These are phyloP conservation scores for Hymenoscyphus scutula DNA, from an alignment of 2,329 filamentous ascomycete genomes.

Conservation along the genomic window DNA sequence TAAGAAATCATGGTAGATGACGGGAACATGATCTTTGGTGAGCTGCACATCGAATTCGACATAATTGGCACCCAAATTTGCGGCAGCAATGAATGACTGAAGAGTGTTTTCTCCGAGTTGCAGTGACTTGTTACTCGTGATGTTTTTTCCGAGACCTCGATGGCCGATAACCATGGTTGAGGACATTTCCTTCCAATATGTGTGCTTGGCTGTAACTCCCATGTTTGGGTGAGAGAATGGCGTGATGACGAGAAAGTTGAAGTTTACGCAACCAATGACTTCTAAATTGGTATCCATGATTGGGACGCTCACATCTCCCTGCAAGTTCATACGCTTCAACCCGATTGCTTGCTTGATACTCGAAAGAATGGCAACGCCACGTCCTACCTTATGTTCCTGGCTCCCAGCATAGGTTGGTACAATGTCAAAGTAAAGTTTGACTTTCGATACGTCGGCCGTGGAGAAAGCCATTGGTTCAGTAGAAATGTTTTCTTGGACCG, in stretches of 20 bases:
- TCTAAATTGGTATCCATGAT: slow-evolving; percentile 80
- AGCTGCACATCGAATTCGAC: slow-evolving; percentile 87
- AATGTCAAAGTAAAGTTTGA: slow-evolving; percentile 91
- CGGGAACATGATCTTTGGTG: slow-evolving; percentile 97
- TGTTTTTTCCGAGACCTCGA: slow-evolving; percentile 85
- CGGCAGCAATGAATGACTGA: slow-evolving; percentile 91
- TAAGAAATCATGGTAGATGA: slow-evolving; percentile 98
- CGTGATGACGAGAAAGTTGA: slow-evolving; percentile 94
- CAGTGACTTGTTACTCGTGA: slow-evolving; percentile 76
- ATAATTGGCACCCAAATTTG: slow-evolving; percentile 80
- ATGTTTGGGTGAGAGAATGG: slow-evolving; percentile 94
- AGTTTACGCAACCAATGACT: slow-evolving; percentile 91
- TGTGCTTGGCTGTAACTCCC: slow-evolving; percentile 84
- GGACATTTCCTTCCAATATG: slow-evolving; percentile 92
- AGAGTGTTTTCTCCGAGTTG: slow-evolving; percentile 97
- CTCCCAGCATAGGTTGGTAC: slow-evolving; percentile 92
- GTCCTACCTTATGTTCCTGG: slow-evolving; percentile 82
- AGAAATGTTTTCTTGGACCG: slow-evolving; percentile 88
- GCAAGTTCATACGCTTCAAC: slow-evolving; percentile 82
- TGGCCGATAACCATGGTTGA: slow-evolving; percentile 80
- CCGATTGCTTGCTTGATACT: slow-evolving; percentile 81
- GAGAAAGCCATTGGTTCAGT: slow-evolving; percentile 93
- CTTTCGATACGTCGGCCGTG: slow-evolving; percentile 71
- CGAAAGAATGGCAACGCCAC: slow-evolving; percentile 83
- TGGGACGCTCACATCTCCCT: slow-evolving; percentile 88